Base-by-base conservation (phyloP, 352 stramenopile species). In the Globisporangium cylindrosporum region DNA sequence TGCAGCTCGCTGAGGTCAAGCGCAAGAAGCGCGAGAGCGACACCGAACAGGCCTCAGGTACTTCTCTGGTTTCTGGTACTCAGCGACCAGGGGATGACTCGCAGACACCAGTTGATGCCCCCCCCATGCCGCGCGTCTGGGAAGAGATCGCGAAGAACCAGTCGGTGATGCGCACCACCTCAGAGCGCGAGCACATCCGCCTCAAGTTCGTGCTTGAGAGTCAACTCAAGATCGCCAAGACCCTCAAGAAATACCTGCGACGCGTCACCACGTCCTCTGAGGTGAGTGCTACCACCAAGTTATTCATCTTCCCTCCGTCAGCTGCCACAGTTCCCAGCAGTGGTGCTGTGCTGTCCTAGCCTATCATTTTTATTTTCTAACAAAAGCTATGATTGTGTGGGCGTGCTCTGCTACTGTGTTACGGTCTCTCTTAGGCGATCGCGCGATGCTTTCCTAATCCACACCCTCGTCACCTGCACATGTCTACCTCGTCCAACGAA, bases 201-300 rank as follows among this genome's bases (percentile, higher is more conserved):
- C 70, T 90, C 8, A 88, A 86, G 60, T 62, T 77, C 1, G 76
- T 84, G 41, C 70, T 90, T 7, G 79, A 86, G 59, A 77, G 68
- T 1, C 79, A 88, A 67, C 71, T 83, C 60, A 79, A 86, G 60
- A 55, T 84, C 38, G 71, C 73, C 18, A 75, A 74, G 67, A 76
- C 71, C 51, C 77, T 88, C 25, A 27, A 34, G 22, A 58, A 36
- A 24, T n/a, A 20, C 4, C 53, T 58, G 53, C 53, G 9, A 2
- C 7, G 53, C 4, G 12, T 14, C 14, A 58, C 8, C 53, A 58
- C 8, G 3, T 64, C 38, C 38, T 36, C 41, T 4, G 41, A 48
- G 6, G 41, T 48, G 12, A 48, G 38, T 46, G 38, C 3, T 18
- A 20, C 9, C 34, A 41, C 34, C 8, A 9, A 41, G 9, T 41